Evolutionary conservation across 2,329 filamentous ascomycete genomes (phyloP).

Genomic region (Bipolaris gigantea): DNA sequence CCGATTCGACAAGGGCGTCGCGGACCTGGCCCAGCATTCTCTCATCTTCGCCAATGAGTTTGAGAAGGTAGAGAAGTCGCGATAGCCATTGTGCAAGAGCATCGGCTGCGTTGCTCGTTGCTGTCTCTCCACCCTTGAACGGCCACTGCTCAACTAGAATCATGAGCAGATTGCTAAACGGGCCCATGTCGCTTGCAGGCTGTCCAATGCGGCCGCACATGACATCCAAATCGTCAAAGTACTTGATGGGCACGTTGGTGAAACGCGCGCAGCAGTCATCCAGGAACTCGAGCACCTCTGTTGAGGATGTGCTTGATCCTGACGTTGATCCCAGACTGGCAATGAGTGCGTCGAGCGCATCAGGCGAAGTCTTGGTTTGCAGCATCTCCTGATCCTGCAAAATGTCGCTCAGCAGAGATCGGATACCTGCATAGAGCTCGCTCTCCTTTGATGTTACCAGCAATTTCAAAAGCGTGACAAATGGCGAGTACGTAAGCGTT

Average conservation of each 20-base stretch:
- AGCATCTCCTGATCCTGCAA: conserved; percentile 69
- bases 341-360: conserved; percentile 50
- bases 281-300: conserved; percentile 67
- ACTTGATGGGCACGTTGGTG: conserved; percentile 76
- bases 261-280: conserved; percentile 82
- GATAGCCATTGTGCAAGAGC: conserved; percentile 42
- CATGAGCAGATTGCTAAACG: conserved; percentile 67
- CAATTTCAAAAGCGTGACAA: conserved; percentile 69
- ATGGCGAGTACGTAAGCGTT: conserved; percentile 66
- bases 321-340: conserved; percentile 53
- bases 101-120: conserved; percentile 31
- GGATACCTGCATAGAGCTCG: conserved; percentile 56
- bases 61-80: conserved; percentile 40
- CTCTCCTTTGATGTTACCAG: conserved; percentile 54
- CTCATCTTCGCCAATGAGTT: conserved; percentile 43
- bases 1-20: conserved; percentile 33
- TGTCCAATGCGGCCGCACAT: conserved; percentile 34
- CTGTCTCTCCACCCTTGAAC: conserved; percentile 52
- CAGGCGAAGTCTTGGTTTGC: conserved; percentile 48
- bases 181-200: conserved; percentile 20
- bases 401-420: conserved; percentile 61
- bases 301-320: conserved; percentile 24
- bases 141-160: conserved; percentile 77
- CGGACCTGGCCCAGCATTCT: conserved; percentile 29
- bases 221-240: conserved; percentile 70